Base-by-base conservation (phyloP, 805 yeast species). In the Barnettozyma pratensis region DNA sequence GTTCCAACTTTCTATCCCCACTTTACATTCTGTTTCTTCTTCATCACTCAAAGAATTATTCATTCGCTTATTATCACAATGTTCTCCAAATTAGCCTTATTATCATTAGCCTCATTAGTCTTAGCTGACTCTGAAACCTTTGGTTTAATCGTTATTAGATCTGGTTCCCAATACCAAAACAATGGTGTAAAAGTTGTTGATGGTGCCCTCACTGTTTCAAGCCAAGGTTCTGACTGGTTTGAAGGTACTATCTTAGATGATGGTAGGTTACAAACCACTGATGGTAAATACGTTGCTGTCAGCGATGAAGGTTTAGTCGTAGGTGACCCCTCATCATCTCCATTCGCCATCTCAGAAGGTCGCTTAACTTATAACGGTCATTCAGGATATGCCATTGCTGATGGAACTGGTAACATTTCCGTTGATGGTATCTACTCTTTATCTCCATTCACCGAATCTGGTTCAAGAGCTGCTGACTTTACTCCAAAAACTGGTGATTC, bases 311-410 rank as follows among this genome's bases (percentile, higher is more conserved):
- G 19, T 19, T 19, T 19, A 3, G 19, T 19, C 19, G 19, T 19
- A 2, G 19, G 19, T 19, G 19, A 19, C 19, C 3, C 19, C 19
- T 19, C 19, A 19, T 61, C 73, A 32, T 50, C 66, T 19, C 71
- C 74, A 4, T 77, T 72, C 57, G 55, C 73, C 28, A 64, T 76
- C 54, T 30, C 56, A 7, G 59, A 65, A 41, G 75, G 72, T 36
- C 54, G 65, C 57, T 66, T 76, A 59, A 54, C 56, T 4, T 70
- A 62, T 58, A 50, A 65, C 36, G 70, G 68, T 41, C 54, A 63
- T 31, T 54, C 60, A 29, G 66, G 57, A 37, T 76, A 73, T 65
- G 59, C 62, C 36, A 75, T 75, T 35, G 26, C 28, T 25, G 68
- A 72, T 48, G 65, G 63, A 12, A 27, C 50, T 42, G 51, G 46